Conservation (phyloP, 2,329 filamentous ascomycete species). For the Diaporthe destruens region DNA sequence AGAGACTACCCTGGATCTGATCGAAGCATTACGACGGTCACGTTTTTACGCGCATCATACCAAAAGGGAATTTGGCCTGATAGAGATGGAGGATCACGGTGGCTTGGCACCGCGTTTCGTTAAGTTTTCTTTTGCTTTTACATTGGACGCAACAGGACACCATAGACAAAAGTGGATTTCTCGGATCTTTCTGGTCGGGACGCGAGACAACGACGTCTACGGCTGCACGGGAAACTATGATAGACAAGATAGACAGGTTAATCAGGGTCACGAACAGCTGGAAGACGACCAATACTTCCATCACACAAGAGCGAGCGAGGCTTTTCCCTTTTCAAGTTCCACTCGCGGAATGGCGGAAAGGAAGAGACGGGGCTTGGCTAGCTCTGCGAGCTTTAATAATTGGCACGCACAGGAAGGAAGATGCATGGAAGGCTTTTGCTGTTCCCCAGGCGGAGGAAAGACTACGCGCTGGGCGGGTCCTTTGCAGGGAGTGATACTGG, state of each 20-base stretch:
- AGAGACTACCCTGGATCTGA: constrained; percentile 48
- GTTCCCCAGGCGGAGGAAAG: constrained; percentile 41
- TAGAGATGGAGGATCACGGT: constrained; percentile 55
- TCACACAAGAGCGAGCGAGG: constrained; percentile 39
- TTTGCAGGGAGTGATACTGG: constrained; percentile 39
- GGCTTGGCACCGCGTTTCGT: constrained; percentile 43
- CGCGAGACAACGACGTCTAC: constrained; percentile 42
- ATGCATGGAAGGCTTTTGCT: constrained; percentile 42
- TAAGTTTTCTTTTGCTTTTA: constrained; percentile 43
- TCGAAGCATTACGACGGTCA: constrained; percentile 55
- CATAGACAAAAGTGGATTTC: constrained; percentile 78
- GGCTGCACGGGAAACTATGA: constrained; percentile 42
- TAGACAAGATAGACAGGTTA: constrained; percentile 44
- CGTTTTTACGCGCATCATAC: constrained; percentile 55
- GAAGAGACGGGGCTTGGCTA: constrained; percentile 40
- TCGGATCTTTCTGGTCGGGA: constrained; percentile 66
- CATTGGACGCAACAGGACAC: constrained; percentile 49
- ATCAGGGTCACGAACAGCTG: constrained; percentile 42
- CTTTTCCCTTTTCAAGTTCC: constrained; percentile 40
- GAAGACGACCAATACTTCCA: constrained; percentile 42
- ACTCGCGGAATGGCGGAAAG: constrained; percentile 38
- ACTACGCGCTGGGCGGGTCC: constrained; percentile 39
- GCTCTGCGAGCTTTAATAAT: constrained; percentile 41
- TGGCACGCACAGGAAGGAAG: constrained; percentile 39
- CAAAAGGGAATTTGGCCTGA: constrained; percentile 54